phyloP scores from a whole-genome alignment of 2,329 filamentous ascomycete genomes.

The Hymenoscyphus albidus region DNA sequence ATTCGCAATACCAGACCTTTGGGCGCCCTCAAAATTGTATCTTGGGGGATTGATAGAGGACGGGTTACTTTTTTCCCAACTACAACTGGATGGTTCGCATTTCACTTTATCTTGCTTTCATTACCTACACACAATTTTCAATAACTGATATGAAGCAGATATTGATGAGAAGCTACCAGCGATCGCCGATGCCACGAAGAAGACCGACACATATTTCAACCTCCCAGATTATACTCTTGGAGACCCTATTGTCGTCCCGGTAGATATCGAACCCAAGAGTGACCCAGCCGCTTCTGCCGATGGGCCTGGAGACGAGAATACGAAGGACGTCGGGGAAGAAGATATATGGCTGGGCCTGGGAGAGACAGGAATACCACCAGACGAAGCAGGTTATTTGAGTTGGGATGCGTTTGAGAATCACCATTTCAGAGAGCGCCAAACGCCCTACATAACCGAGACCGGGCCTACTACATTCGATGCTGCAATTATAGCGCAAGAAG shows the following conservation, averaged over 20 bases:
- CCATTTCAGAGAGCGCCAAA: slow-evolving; percentile 38
- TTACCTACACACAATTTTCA: background rate
- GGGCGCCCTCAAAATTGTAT: slow-evolving; percentile 51
- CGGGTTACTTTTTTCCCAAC: slow-evolving; percentile 32
- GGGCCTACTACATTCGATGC: slow-evolving; percentile 65
- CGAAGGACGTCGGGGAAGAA: slow-evolving; percentile 27
- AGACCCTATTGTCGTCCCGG: slow-evolving; percentile 13
- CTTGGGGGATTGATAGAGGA: slow-evolving; percentile 28
- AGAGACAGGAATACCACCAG: slow-evolving; percentile 25
- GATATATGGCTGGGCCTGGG: slow-evolving; percentile 48
- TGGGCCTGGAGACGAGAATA: slow-evolving; percentile 16
- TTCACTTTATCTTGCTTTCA: background rate
- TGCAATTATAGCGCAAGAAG: slow-evolving; percentile 44
- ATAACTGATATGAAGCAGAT: slow-evolving; percentile 21
- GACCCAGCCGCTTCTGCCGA: slow-evolving; percentile 7
- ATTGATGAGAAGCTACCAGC: slow-evolving; percentile 28
- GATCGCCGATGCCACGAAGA: slow-evolving; percentile 17
- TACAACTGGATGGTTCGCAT: slow-evolving; percentile 31
- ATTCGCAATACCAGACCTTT: slow-evolving; percentile 62
- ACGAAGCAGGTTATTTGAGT: slow-evolving; percentile 48
- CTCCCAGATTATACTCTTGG: slow-evolving; percentile 29
- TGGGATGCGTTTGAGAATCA: slow-evolving; percentile 64
- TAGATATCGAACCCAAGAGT: slow-evolving; percentile 9
- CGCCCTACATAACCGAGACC: slow-evolving; percentile 64
- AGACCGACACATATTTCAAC: slow-evolving; percentile 30